Conservation (phyloP, 179 eudicot species). For the Nepenthes alata region DNA sequence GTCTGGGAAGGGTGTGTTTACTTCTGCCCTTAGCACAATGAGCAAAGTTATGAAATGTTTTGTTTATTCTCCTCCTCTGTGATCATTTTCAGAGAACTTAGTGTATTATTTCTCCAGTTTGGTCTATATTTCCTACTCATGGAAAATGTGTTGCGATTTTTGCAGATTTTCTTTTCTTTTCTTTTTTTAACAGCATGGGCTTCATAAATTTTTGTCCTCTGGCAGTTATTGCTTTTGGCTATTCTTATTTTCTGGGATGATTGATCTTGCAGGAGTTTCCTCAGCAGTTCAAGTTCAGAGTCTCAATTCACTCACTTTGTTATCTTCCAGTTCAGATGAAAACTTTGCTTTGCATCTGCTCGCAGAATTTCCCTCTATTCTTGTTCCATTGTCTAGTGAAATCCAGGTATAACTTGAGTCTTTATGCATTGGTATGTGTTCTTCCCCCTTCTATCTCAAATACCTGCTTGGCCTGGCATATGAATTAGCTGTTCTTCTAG, state of each 20-base stretch:
- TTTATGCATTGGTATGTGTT: neutral
- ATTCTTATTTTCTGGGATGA: neutral
- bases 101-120: too few relatives aligned
- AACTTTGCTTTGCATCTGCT: conserved; percentile 38
- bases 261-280: conserved; percentile 37
- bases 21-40: too few relatives aligned
- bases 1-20: too few relatives aligned
- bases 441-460: too few relatives aligned
- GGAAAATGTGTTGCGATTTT: neutral
- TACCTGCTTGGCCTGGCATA: too few relatives aligned
- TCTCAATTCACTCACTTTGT: conserved; percentile 41
- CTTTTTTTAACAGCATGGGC: neutral
- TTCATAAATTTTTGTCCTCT: neutral
- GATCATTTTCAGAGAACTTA: neutral
- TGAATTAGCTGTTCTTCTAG: too few relatives aligned
- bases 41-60: too few relatives aligned
- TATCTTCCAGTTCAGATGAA: conserved; percentile 54
- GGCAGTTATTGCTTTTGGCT: neutral
- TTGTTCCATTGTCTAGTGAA: conserved; percentile 63
- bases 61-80: neutral
- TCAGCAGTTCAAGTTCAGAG: conserved; percentile 56
- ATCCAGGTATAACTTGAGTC: conserved; percentile 29
- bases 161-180: neutral
- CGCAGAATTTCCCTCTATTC: conserved; percentile 56
- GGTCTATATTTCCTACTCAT: neutral